Percentiles rank a stretch among this genome's conserved stretches.
These are phyloP conservation scores for Trichoderma hamatum DNA, from an alignment of 2,329 filamentous ascomycete genomes.

Conservation along the genomic window DNA sequence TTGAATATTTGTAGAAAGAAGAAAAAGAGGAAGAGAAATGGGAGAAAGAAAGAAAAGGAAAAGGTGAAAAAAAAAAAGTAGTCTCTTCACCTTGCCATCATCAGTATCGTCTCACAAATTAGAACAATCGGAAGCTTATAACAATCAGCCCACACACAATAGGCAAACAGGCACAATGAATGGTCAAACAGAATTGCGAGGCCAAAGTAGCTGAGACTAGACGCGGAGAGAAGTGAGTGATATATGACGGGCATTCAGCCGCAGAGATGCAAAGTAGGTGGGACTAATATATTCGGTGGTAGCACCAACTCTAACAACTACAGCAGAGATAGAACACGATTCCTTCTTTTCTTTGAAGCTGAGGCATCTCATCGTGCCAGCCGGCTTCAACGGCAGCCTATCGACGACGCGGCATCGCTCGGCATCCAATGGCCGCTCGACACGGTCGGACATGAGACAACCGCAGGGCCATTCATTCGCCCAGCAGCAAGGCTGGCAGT, in stretches of 20 bases:
- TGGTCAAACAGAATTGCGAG: conserved; percentile 8
- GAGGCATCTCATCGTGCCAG: conserved; percentile 8
- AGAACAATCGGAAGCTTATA: conserved; percentile 11
- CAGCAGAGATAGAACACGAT: not conserved
- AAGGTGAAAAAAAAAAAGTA: not conserved
- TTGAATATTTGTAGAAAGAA: not conserved
- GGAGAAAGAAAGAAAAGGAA: not conserved
- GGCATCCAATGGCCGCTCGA: conserved; percentile 7
- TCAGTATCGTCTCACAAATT: conserved; percentile 6
- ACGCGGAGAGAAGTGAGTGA: not conserved
- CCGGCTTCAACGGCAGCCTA: conserved; percentile 21
- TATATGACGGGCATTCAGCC: not conserved
- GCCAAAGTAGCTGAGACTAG: not conserved
- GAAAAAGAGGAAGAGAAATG: not conserved
- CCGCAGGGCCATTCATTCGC: conserved; percentile 2
- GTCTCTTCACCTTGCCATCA: conserved; percentile 22
- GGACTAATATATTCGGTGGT: not conserved
- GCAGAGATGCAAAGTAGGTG: not conserved
- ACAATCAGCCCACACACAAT: conserved; percentile 20
- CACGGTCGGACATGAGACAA: conserved; percentile 16
- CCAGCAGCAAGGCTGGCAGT: not conserved
- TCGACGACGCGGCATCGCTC: conserved; percentile 2
- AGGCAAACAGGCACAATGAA: conserved; percentile 27
- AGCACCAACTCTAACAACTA: not conserved
- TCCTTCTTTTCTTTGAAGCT: not conserved